Evolutionary conservation across 768 basidiomycete genomes (phyloP).

Genomic region (Serendipita sp.): DNA sequence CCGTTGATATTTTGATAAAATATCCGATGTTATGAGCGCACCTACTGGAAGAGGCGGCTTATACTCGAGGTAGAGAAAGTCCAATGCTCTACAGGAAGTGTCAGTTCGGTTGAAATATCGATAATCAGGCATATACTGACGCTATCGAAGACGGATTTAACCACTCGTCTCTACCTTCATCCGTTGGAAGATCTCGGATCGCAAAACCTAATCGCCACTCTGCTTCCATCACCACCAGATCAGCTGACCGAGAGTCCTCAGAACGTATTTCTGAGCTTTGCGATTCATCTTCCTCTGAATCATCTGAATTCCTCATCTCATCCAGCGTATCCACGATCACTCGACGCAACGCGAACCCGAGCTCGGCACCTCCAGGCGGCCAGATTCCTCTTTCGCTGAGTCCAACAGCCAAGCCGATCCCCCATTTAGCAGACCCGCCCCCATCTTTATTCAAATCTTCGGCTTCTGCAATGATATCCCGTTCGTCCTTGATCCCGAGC

Average conservation of each 20-base stretch:
- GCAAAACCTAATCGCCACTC: constrained; percentile 48
- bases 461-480: constrained; percentile 5
- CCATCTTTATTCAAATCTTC: constrained; percentile 15
- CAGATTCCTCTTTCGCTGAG: constrained; percentile 61
- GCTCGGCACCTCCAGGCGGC: constrained; percentile 76
- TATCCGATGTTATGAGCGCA: constrained; percentile 49
- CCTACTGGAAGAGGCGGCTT: constrained; percentile 69
- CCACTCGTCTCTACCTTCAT: constrained; percentile 57
- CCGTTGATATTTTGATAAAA: constrained; percentile 73
- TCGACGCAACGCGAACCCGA: constrained; percentile 67
- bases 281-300: neutral
- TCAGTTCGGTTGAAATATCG: neutral
- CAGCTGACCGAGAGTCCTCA: constrained; percentile 8
- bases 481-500: constrained; percentile 14
- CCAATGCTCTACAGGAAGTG: constrained; percentile 43
- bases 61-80: constrained; percentile 83
- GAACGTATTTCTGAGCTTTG: neutral
- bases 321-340: constrained; percentile 74
- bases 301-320: constrained; percentile 8
- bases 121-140: constrained; percentile 14
- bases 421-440: constrained; percentile 22
- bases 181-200: constrained; percentile 52
- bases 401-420: constrained; percentile 52
- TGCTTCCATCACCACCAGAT: constrained; percentile 17
- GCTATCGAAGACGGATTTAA: constrained; percentile 42